Evolutionary conservation across 306 rosid species (phyloP).

Genomic region (Lathyrus sativus): DNA sequence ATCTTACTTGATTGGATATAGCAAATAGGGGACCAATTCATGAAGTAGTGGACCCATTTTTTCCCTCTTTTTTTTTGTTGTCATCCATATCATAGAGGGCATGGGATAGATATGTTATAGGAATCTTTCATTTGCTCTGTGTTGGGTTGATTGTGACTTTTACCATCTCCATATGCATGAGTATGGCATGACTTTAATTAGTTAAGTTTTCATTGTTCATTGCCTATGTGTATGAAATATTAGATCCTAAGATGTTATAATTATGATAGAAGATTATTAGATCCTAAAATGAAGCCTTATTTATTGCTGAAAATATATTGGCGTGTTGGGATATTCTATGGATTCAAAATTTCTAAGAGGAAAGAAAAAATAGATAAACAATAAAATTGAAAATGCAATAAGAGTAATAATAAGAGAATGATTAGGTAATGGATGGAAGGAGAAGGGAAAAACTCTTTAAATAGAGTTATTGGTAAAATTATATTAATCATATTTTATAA

Average conservation of each 20-base stretch:
- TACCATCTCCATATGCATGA: conserved; percentile 22
- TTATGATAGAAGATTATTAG: background rate
- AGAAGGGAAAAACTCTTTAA: too few relatives aligned
- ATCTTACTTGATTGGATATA: conserved; percentile 39
- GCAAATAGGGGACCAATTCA: conserved; percentile 42
- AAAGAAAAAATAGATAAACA: too few relatives aligned
- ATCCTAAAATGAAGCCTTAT: conserved; percentile 5
- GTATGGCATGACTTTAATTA: background rate
- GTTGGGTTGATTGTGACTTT: conserved; percentile 23
- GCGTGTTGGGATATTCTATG: background rate
- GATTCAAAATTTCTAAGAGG: background rate
- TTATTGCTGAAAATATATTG: background rate
- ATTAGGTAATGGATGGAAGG: too few relatives aligned
- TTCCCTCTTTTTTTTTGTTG: conserved; percentile 8
- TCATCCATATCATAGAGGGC: conserved; percentile 25
- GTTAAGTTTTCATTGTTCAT: conserved; percentile 3
- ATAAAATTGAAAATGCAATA: too few relatives aligned
- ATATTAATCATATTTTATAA: too few relatives aligned
- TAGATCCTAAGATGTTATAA: conserved; percentile 8
- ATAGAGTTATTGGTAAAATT: too few relatives aligned
- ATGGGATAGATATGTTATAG: conserved; percentile 4
- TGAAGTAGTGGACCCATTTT: conserved; percentile 25
- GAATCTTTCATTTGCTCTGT: conserved; percentile 17
- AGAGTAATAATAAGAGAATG: too few relatives aligned
- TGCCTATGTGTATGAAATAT: background rate